Evolutionary conservation across 345 rosid genomes (phyloP).

Genomic region (Lenwebbia sp.): DNA sequence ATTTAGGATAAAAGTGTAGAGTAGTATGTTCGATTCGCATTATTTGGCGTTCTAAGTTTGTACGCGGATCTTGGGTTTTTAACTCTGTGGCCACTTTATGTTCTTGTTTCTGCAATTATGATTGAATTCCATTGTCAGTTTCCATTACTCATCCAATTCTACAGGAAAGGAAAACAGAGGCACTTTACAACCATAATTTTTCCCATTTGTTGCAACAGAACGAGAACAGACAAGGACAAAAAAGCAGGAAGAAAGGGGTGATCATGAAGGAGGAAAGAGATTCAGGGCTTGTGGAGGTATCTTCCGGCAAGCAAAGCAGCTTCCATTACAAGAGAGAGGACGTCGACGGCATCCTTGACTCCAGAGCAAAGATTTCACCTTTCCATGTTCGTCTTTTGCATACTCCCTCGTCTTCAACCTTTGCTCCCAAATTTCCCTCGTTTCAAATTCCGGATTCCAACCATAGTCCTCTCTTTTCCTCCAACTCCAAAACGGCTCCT

Average conservation of each 20-base stretch:
- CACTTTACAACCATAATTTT: rapidly evolving
- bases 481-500: not conserved
- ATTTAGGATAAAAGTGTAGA: not conserved
- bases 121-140: not conserved
- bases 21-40: not conserved
- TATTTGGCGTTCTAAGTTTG: not conserved
- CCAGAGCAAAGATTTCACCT: too few relatives aligned
- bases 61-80: not conserved
- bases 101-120: not conserved
- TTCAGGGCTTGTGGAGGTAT: constrained; percentile 54
- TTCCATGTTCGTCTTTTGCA: constrained; percentile 25
- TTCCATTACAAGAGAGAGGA: not conserved
- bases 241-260: not conserved
- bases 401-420: constrained; percentile 20
- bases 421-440: not conserved
- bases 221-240: not conserved
- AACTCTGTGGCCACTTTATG: not conserved
- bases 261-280: not conserved
- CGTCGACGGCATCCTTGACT: too few relatives aligned
- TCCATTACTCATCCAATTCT: not conserved
- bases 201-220: not conserved
- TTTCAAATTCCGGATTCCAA: not conserved
- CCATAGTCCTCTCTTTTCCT: not conserved
- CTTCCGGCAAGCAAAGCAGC: constrained; percentile 12
- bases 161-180: not conserved